Percentiles rank a stretch among this genome's conserved stretches.
phyloP scores from a whole-genome alignment of 225 moss, liverwort and hornwort genomes.

The Antitrichia curtipendula region DNA sequence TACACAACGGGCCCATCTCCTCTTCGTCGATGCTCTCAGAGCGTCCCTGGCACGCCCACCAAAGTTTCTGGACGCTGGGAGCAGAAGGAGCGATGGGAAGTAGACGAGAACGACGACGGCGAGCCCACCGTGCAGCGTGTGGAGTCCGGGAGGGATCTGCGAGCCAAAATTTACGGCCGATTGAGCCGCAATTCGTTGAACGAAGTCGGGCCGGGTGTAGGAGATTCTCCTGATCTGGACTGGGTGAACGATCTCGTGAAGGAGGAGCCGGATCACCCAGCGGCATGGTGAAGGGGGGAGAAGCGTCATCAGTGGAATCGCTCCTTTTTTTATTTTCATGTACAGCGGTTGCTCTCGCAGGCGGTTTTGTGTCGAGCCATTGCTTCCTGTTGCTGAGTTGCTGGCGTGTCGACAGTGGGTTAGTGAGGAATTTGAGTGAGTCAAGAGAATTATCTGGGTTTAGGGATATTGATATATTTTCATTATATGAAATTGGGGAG shows the following conservation, averaged over 20 bases:
- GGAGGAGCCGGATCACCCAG: conserved; percentile 53
- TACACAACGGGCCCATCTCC: conserved; percentile 91
- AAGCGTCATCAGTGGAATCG: not conserved
- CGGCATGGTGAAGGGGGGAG: conserved; percentile 22
- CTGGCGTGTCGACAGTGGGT: not conserved
- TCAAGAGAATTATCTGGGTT: not conserved
- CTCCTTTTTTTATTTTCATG: not conserved
- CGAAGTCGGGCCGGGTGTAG: conserved; percentile 20
- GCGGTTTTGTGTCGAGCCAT: not conserved
- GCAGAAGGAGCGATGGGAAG: conserved; percentile 64
- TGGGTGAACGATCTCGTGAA: conserved; percentile 94
- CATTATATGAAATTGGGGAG: not conserved
- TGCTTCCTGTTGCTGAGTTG: not conserved
- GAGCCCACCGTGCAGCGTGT: conserved; percentile 85
- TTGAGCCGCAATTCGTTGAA: conserved; percentile 58
- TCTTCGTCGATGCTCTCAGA: conserved; percentile 84
- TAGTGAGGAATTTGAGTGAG: not conserved
- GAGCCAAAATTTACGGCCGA: conserved; percentile 90
- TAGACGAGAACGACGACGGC: conserved; percentile 59
- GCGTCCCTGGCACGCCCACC: conserved; percentile 87
- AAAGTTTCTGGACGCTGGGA: conserved; percentile 65
- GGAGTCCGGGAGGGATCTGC: conserved; percentile 78
- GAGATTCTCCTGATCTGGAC: conserved; percentile 69
- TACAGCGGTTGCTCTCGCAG: not conserved
- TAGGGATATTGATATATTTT: not conserved